Evolutionary conservation across 306 rosid species (phyloP).

Genomic region (Delonix regia): DNA sequence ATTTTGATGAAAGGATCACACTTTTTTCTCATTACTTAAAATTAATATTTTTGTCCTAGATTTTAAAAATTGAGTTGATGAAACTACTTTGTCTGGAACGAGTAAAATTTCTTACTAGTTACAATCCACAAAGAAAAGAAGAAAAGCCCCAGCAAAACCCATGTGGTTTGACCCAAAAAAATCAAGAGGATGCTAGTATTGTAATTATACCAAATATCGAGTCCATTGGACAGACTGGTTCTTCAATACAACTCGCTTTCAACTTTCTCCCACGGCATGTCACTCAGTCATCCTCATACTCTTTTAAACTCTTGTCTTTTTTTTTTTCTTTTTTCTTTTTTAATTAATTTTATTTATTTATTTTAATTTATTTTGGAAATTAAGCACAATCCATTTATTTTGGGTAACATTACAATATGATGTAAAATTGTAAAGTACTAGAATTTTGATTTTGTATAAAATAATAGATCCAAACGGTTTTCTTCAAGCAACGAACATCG

Average conservation of each 20-base stretch:
- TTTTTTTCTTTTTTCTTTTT: no score
- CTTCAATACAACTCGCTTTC: neutral
- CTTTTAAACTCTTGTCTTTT: neutral
- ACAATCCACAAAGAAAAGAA: no score
- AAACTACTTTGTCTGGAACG: no score
- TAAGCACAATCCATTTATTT: neutral
- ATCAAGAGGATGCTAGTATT: neutral
- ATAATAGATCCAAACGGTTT: conserved; percentile 42
- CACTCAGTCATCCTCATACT: neutral
- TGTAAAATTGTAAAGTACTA: neutral
- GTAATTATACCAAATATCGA: neutral
- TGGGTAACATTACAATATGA: neutral
- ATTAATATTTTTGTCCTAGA: no score
- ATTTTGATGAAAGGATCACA: no score
- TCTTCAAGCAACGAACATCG: conserved; percentile 47
- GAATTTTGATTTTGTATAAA: neutral
- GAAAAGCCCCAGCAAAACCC: no score
- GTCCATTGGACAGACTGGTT: neutral
- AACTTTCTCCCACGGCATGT: neutral
- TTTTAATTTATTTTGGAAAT: no score
- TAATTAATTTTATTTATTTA: no score
- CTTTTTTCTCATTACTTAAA: no score
- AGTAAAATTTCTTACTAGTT: no score
- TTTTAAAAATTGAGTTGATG: no score
- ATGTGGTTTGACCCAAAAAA: no score